phyloP scores from a whole-genome alignment of 495 filamentous ascomycete species.

The Xanthoparmelia taractica region DNA sequence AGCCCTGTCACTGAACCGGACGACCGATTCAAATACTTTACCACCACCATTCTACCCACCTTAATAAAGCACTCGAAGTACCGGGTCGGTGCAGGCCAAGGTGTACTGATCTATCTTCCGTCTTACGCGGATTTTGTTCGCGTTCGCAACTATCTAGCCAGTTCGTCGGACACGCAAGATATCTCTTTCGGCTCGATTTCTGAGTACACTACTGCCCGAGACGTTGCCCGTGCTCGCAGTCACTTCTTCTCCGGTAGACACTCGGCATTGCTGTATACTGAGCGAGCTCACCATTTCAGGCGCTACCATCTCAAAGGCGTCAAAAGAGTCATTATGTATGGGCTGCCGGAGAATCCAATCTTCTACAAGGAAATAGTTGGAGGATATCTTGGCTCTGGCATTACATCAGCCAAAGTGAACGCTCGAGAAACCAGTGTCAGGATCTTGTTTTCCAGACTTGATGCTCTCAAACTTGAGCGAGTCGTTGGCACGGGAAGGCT shows the following conservation, averaged over 20 bases:
- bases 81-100: conserved; percentile 34
- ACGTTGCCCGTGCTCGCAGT: conserved; percentile 72
- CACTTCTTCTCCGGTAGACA: conserved; percentile 81
- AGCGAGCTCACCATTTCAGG: conserved; percentile 89
- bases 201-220: conserved; percentile 71
- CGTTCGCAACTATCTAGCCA: conserved; percentile 81
- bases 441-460: conserved; percentile 78
- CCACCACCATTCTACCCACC: conserved; percentile 63
- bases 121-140: conserved; percentile 91
- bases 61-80: conserved; percentile 50
- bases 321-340: conserved; percentile 74
- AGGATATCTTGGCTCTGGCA: conserved; percentile 30
- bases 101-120: conserved; percentile 80
- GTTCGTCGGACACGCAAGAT: conserved; percentile 54
- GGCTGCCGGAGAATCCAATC: conserved; percentile 73
- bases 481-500: conserved; percentile 74
- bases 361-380: conserved; percentile 82
- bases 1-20: conserved; percentile 69
- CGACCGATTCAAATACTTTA: conserved; percentile 87
- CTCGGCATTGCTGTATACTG: conserved; percentile 79
- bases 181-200: conserved; percentile 79
- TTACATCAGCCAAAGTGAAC: conserved; percentile 30
- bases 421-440: conserved; percentile 44
- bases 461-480: conserved; percentile 79
- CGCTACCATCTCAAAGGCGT: conserved; percentile 75